These are phyloP conservation scores for Leccinum disarticulatum DNA, from an alignment of 768 basidiomycete genomes.

Conservation along the genomic window DNA sequence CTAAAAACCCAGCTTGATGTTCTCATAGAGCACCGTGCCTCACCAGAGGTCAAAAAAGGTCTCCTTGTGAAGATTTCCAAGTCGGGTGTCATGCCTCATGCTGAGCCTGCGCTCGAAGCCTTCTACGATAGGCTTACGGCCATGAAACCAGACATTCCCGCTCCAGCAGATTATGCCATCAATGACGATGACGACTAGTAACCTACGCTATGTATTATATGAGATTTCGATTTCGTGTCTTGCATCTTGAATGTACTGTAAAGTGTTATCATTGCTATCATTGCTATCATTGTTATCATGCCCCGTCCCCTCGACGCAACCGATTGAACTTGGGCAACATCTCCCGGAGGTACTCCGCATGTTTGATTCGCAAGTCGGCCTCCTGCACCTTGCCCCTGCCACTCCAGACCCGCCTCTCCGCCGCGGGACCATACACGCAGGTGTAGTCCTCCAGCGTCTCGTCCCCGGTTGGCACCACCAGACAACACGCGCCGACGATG, in stretches of 20 bases:
- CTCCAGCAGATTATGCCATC: too few species aligned
- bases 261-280: too few species aligned
- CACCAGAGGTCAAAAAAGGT: constrained; percentile 14
- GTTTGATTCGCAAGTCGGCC: constrained; percentile 79
- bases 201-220: neutral
- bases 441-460: constrained; percentile 82
- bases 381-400: constrained; percentile 84
- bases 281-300: constrained; percentile 22
- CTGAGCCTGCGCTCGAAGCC: constrained; percentile 11
- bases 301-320: constrained; percentile 58
- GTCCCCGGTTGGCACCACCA: constrained; percentile 76
- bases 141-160: neutral
- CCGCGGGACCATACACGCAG: constrained; percentile 74
- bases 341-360: constrained; percentile 88
- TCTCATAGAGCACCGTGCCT: constrained; percentile 9
- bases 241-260: too few species aligned
- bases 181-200: too few species aligned
- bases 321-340: constrained; percentile 90
- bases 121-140: constrained; percentile 15
- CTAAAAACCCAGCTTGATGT: constrained; percentile 16
- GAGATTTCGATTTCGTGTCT: too few species aligned
- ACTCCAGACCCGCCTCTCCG: constrained; percentile 80
- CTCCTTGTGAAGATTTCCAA: constrained; percentile 12
- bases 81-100: constrained; percentile 9
- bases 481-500: constrained; percentile 76